Base-by-base conservation (phyloP, 2,329 filamentous ascomycete genomes). In the Fusarium transvaalense region DNA sequence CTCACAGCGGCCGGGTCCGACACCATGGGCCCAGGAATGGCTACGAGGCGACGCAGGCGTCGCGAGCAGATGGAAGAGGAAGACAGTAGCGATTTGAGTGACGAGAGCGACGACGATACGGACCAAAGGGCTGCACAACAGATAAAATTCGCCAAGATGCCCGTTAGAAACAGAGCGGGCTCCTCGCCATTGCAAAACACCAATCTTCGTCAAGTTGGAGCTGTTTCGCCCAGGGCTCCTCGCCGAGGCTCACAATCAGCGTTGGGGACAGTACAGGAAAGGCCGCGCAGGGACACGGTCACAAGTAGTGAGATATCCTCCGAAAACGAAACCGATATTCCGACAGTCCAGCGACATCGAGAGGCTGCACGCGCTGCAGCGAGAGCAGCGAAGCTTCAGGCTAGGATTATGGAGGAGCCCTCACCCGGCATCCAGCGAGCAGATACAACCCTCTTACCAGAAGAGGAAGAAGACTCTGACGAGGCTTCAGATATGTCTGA, bases 71-170 rank as follows among this genome's bases (percentile, higher is more conserved):
- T 93, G 82, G 91, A 94, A 71, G 92, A 96, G 74, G 92, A 94
- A 60, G 92, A 95, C 75, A 96, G 92, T 78, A 94, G 92, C 75
- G 92, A 95, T 73, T 81, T 95, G 55, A 94, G 90, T 76, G 92
- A 96, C 73, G 92, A 95, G 71, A 95, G 92, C 72, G 92, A 96
- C 51, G 91, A 94, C 25, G 91, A 94, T 53, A 84, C 87, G 2
- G 91, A 93, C 58, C 86, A 89, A 65, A 90, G 93, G 56, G 91
- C 92, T 43, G 91, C 91, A 4, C 93, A 97, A 76, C 93, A 97
- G 78, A 97, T 98, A 77, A 94, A 95, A 76, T 99, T 99, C 79
- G 89, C 92, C 48, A 98, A 98, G 80, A 95, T 97, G 92, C 95
- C 96, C 2, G 86, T 97, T 42, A 88, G 94, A 31, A 89, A 89